Conservation (phyloP, 306 rosid species). For the Corylus avellana region DNA sequence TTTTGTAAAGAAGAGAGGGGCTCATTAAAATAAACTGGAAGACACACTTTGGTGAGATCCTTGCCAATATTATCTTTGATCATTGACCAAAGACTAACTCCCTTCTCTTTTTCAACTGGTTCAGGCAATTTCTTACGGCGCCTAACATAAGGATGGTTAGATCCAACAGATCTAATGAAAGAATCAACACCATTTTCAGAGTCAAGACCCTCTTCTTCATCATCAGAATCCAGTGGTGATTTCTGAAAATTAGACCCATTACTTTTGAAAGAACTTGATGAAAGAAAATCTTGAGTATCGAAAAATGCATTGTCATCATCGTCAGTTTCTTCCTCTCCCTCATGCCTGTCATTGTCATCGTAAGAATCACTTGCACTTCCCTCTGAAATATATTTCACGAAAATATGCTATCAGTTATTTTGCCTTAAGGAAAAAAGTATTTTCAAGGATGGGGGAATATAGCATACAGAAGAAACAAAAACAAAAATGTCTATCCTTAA, state of each 20-base stretch:
- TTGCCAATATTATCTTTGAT: conserved; percentile 91
- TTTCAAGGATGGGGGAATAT: background rate
- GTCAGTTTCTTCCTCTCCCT: conserved; percentile 66
- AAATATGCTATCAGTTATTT: conserved; percentile 13
- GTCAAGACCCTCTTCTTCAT: conserved; percentile 44
- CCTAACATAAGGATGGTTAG: conserved; percentile 53
- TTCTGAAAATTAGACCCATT: conserved; percentile 47
- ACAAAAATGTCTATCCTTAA: background rate
- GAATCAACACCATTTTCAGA: conserved; percentile 46
- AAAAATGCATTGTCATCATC: conserved; percentile 77
- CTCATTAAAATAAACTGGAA: conserved; percentile 92
- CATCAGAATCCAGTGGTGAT: conserved; percentile 56
- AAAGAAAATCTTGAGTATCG: conserved; percentile 72
- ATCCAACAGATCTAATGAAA: conserved; percentile 48
- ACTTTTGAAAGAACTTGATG: conserved; percentile 60
- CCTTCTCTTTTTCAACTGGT: conserved; percentile 81
- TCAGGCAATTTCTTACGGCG: conserved; percentile 84
- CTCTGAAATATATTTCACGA: conserved; percentile 40
- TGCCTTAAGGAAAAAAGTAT: background rate
- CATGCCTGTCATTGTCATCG: conserved; percentile 71
- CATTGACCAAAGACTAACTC: conserved; percentile 91
- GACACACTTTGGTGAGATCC: conserved; percentile 90
- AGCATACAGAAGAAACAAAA: background rate
- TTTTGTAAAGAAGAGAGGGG: conserved; percentile 89
- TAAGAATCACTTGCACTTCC: conserved; percentile 81